Conservation (phyloP, 176 grass and related monocot species). For the Saccharum spontaneum region DNA sequence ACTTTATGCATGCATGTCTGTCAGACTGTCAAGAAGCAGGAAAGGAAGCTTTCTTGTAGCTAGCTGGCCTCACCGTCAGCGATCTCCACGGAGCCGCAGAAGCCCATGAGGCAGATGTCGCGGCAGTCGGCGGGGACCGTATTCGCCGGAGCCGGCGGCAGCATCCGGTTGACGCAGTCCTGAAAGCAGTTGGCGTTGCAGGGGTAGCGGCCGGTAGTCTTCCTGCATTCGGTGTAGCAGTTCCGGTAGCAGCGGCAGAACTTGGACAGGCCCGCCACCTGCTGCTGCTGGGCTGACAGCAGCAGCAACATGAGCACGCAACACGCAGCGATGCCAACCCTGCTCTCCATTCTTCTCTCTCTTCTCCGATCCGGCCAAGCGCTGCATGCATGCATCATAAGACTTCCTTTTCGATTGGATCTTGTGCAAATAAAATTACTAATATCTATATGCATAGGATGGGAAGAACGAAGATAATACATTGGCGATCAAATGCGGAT, state of each 20-base stretch:
- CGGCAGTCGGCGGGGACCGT: neutral
- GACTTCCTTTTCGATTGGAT: too few relatives aligned
- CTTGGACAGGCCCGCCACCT: neutral
- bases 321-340: neutral
- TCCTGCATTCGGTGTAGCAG: conserved; percentile 6
- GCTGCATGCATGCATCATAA: too few relatives aligned
- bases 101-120: neutral
- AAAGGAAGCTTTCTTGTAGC: neutral
- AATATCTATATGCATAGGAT: too few relatives aligned
- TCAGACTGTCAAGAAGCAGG: neutral
- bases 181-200: neutral
- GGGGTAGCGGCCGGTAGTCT: neutral
- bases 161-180: neutral
- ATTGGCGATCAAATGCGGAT: too few relatives aligned
- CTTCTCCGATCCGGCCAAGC: too few relatives aligned
- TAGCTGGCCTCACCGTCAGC: neutral
- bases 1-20: too few relatives aligned
- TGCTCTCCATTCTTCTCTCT: neutral
- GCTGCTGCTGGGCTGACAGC: neutral
- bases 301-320: neutral
- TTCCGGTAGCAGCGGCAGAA: neutral
- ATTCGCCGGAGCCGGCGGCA: neutral
- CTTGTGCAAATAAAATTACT: too few relatives aligned
- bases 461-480: too few relatives aligned
- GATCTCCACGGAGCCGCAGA: neutral